Base-by-base conservation (phyloP, 2,329 filamentous ascomycete species). In the Xylaria hypoxylon region DNA sequence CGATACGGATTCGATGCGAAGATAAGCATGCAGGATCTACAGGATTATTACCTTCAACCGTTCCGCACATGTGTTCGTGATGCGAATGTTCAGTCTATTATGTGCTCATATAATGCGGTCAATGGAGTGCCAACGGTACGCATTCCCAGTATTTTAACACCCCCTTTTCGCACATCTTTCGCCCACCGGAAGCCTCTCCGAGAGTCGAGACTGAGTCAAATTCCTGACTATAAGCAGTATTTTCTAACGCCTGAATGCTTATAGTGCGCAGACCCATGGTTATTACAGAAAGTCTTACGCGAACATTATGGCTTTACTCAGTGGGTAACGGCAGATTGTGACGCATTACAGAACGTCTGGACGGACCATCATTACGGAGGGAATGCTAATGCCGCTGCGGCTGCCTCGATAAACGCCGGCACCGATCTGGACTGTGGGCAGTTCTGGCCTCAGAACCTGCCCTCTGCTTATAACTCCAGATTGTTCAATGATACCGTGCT, bases 281-380 rank as follows among this genome's bases (percentile, higher is more conserved):
- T 92, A 0, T 79, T 92, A 5, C 81, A 89, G 67, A 63, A 61
- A 17, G 80, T 92, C 24, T 80, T 92, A 3, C 84, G 90, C 1
- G 85, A 89, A 28, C 84, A 87, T 69, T 92, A 89, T 85, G 83
- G 81, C 44, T 92, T 89, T 81, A 81, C 83, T 3, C 82, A 86
- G 55, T 90, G 84, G 75, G 84, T 92, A 33, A 89, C 87, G 0
- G 86, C 84, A 5, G 90, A 92, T 72, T 92, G 90, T 70, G 88
- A 89, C 64, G 85, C 90, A 0, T 80, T 90, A 0, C 81, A 84
- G 51, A 85, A 89, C 69, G 83, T 90, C 56, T 89, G 80, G 73
- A 80, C 73, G 5, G 75, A 78, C 47, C 80, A 82, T 50, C 71
- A 78, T n/a, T 82, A 78, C 62, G 77, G 77, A 40, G 68, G 72